Evolutionary conservation across 176 grass and related monocot species (phyloP).

Genomic region (Canna indica): DNA sequence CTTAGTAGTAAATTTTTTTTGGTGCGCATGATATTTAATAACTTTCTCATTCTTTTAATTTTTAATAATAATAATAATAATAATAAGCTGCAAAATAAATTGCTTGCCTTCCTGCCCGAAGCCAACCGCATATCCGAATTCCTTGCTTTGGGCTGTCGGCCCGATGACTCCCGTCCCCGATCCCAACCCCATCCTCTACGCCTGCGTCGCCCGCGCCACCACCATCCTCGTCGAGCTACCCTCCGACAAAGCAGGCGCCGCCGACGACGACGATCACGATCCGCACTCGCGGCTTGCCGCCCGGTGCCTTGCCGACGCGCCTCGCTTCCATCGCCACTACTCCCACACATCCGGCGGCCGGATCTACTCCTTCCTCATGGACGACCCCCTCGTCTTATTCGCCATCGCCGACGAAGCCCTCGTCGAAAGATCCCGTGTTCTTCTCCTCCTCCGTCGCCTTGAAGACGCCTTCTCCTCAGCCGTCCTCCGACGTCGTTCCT

Average conservation of each 20-base stretch:
- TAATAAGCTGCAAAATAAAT: too few relatives aligned
- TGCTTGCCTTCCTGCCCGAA: too few relatives aligned
- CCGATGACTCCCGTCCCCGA: not conserved
- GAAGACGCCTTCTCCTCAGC: not conserved
- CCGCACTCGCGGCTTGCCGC: not conserved
- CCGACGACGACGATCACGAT: not conserved
- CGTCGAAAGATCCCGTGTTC: not conserved
- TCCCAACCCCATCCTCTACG: conserved; percentile 13
- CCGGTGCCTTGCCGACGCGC: not conserved
- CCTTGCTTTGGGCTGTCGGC: too few relatives aligned
- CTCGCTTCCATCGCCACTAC: conserved; percentile 13
- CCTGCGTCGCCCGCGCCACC: conserved; percentile 15
- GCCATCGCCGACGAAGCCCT: conserved; percentile 7
- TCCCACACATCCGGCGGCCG: conserved; percentile 12
- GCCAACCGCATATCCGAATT: too few relatives aligned
- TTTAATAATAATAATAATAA: too few relatives aligned
- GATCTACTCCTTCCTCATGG: conserved; percentile 23
- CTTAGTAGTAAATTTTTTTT: too few relatives aligned
- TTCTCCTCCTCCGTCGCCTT: conserved; percentile 15
- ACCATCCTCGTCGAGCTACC: conserved; percentile 15
- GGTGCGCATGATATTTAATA: too few relatives aligned
- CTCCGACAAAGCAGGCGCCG: not conserved
- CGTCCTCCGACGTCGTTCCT: not conserved
- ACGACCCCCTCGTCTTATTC: conserved; percentile 12
- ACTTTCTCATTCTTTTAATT: too few relatives aligned